Base-by-base conservation (phyloP, 2,329 filamentous ascomycete species). In the Helotiales sp. region DNA sequence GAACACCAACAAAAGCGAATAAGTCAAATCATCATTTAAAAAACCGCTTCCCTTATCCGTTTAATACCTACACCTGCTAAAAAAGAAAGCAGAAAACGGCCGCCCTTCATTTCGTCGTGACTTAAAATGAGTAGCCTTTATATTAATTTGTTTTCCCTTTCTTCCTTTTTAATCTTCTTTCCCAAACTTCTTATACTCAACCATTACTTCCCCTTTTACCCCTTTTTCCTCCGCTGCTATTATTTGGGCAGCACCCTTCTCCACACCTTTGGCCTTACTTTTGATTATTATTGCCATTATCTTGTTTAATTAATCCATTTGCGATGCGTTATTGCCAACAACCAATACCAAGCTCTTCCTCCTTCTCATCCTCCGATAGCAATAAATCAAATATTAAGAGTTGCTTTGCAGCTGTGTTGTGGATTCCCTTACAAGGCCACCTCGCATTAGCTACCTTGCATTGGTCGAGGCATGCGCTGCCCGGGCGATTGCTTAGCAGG, bases 331-430 rank as follows among this genome's bases (percentile, higher is more conserved):
- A 30, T 66, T 61, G 61, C 49, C 50, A 67, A 63, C 43, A 71
- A 69, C 50, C 61, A 68, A 68, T 34, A 69, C 65, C 49, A 69
- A 69, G 67, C 63, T 67, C 63, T 65, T 40, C 69, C 32, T n/a
- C n/a, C n/a, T n/a, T n/a, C n/a, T n/a, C n/a, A n/a, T 68, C 64
- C 62, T 60, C 32, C 40, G 40, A 70, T 30, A 72, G 70, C 63
- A 64, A 71, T 70, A 30, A 59, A 34, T 69, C 66, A 70, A 67
- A 73, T 54, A 66, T 68, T 30, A 62, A 72, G 66, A 73, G 67
- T n/a, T n/a, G n/a, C n/a, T n/a, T n/a, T n/a, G n/a, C n/a, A n/a
- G n/a, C n/a, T n/a, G n/a, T n/a, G n/a, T n/a, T n/a, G n/a, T n/a
- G n/a, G n/a, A n/a, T n/a, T n/a, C n/a, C n/a, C n/a, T n/a, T n/a